Evolutionary conservation across 2,329 filamentous ascomycete species (phyloP), one percentile per base, ranked within the genome.

Genomic region (Exophiala sideris): DNA sequence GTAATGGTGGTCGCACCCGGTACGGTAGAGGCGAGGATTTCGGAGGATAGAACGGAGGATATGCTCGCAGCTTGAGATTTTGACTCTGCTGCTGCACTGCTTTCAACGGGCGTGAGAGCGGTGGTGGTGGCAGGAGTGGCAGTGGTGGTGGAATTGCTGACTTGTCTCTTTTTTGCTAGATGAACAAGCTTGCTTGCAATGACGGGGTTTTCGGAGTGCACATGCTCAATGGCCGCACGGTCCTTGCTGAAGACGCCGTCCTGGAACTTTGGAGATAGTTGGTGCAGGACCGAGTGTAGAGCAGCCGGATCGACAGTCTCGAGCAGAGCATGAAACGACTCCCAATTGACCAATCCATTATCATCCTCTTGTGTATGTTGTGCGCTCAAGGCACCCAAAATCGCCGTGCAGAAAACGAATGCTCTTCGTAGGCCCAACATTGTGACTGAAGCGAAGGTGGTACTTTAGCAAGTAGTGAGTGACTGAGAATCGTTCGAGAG

Each of bases 161-260:
- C 49, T 35, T 73, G 68, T 59, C 84, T 80, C 58, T 86, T 80
- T 56, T 85, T 80, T 35, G 82, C 86, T 52, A 90, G 71, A 53
- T 83, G 80, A 51, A 86, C 76, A 59, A 89, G 74, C 54, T 81
- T 80, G 8, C 78, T 81, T 14, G 85, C 84, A 35, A 88, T 74
- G 35, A 79, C 76, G 18, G 83, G 79, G 65, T 88, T 79, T 59
- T 80, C 78, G 40, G 76, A 73, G 70, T 84, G 80, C 24, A 87
- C 76, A 33, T 79, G 81, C 67, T 87, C 81, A 50, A 87, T 76
- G 21, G 84, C 85, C 9, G 78, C 75, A 61, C 77, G 78, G 64
- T 87, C 85, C 59, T 83, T 81, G 59, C 81, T 77, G 68, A 85
- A 88, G 52, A 88, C 78, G 54, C 86, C 86, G 65, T 88, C 80